Percentiles rank a stretch among this genome's conserved stretches.
Evolutionary conservation across 495 filamentous ascomycete species (phyloP).

Genomic region (Podospora pseudoanserina): DNA sequence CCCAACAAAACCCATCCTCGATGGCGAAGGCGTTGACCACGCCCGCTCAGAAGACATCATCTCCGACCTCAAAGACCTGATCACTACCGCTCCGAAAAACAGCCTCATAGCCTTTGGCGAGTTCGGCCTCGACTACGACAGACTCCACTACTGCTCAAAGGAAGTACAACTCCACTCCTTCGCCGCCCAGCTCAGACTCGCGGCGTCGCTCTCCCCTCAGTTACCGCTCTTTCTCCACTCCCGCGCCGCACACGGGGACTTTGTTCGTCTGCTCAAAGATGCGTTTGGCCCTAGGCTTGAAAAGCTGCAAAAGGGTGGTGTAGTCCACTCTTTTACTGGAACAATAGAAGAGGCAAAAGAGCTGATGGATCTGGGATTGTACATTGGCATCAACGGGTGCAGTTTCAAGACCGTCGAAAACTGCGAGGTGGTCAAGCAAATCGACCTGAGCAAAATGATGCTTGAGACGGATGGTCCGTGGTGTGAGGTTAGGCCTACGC

Average conservation of each 20-base stretch:
- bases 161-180: conserved; percentile 84
- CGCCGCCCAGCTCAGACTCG: conserved; percentile 70
- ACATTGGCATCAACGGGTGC: conserved; percentile 88
- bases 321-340: conserved; percentile 91
- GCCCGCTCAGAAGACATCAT: conserved; percentile 47
- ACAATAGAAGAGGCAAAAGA: conserved; percentile 75
- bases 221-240: conserved; percentile 90
- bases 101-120: conserved; percentile 81
- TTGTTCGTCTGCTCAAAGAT: conserved; percentile 58
- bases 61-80: conserved; percentile 55
- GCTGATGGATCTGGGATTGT: conserved; percentile 69
- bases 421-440: conserved; percentile 69
- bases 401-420: conserved; percentile 91
- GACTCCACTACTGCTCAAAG: conserved; percentile 70
- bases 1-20: conserved; percentile 36
- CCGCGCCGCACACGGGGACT: conserved; percentile 76
- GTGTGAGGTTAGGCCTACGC: conserved; percentile 66
- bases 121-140: conserved; percentile 94
- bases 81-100: conserved; percentile 22
- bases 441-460: conserved; percentile 72
- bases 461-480: conserved; percentile 94
- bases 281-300: conserved; percentile 46
- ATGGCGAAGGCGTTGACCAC: conserved; percentile 39
- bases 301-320: conserved; percentile 63
- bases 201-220: conserved; percentile 60